Evolutionary conservation across 345 rosid genomes (phyloP), one percentile per base, ranked within the genome.

Genomic region (Pistacia integerrima): DNA sequence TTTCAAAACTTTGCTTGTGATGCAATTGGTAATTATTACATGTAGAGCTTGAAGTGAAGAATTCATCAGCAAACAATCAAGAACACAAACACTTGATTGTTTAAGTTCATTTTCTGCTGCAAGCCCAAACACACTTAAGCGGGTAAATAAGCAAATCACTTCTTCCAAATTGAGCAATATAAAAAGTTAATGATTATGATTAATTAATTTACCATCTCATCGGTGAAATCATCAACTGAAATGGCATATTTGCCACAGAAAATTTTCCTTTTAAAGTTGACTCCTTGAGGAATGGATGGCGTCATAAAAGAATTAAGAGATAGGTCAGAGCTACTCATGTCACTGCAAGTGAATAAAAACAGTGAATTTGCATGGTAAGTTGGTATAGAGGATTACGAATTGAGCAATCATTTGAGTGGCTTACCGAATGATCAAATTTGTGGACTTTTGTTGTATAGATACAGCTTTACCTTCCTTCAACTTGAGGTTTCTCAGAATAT

Each of bases 241-340:
- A 85, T 33, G 44, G 78, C 81, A 85, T 76, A 85, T 81, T 78
- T 81, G 70, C 86, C 86, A 52, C 66, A 38, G 67, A 82, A 85
- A 57, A 14, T 80, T 64, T 74, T 82, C 76, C 78, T 83, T 48
- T 67, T 73, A 73, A 82, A 22, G 18, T 73, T 52, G 6, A 73
- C 52, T 65, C 76, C 65, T 73, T 14, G 75, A 58, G 80, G 69
- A 82, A 77, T 74, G 77, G 68, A 74, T 67, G 74, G 70, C 28
- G 59, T 57, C 52, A 72, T 38, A 48, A 59, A 73, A 46, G 82
- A 77, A 77, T 67, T 67, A 44, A 70, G 71, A 48, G 80, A 79
- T 55, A 79, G 67, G 60, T 69, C 67, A 18, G 75, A 64, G 56
- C 76, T 72, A 44, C 73, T 76, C 67, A 73, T 63, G 70, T 80